A percentile compares a stretch with the other conserved stretches of the same genome.
phyloP scores from a whole-genome alignment of 2,329 filamentous ascomycete species.

The Fusarium lyarnte region DNA sequence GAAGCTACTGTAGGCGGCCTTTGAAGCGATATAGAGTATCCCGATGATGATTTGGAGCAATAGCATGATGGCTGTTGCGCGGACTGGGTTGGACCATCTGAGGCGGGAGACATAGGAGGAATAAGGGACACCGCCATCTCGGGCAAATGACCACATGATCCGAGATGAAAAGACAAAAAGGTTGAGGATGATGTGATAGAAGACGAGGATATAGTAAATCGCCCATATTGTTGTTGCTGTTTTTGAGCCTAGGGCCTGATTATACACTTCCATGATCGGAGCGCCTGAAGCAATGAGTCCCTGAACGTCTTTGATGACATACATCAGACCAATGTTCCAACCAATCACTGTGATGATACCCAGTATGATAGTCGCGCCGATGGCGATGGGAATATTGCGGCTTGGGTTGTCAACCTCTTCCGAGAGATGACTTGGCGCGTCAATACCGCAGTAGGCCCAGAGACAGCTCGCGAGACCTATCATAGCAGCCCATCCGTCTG shows the following conservation, averaged over 20 bases:
- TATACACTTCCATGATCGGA: not conserved
- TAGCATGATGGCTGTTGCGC: no score
- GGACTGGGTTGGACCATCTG: no score
- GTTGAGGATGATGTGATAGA: not conserved
- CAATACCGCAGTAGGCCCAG: not conserved
- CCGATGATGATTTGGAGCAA: no score
- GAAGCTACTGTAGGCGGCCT: no score
- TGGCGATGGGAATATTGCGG: not conserved
- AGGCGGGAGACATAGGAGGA: no score
- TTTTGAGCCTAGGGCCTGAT: not conserved
- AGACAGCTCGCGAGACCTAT: no score
- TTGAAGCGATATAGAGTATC: no score
- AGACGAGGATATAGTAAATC: not conserved
- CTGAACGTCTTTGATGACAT: not conserved
- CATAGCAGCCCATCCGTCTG: no score
- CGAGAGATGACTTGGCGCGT: not conserved
- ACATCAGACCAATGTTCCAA: not conserved
- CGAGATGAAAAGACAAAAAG: not conserved
- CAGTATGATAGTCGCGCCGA: not conserved
- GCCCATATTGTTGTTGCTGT: not conserved
- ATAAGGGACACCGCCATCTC: no score
- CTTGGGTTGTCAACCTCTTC: not conserved
- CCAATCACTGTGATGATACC: not conserved
- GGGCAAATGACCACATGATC: no score
- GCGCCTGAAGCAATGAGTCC: not conserved